Conservation (phyloP, 2,329 filamentous ascomycete species). For the Alternaria triticina region DNA sequence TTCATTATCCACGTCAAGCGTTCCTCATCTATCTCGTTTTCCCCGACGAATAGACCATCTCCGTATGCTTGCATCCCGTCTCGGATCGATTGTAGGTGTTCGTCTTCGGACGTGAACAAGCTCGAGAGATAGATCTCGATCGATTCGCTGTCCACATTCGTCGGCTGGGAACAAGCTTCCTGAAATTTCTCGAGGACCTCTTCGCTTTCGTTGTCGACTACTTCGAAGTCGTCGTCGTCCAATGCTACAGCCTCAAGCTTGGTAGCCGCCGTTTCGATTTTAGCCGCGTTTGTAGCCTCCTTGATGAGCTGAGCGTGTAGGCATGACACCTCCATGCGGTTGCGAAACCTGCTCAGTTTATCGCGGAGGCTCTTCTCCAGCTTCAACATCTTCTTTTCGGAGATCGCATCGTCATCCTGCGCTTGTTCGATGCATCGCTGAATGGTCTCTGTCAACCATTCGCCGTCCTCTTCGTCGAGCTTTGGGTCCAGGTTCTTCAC, state of each 20-base stretch:
- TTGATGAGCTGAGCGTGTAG: conserved; percentile 62
- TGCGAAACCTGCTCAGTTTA: conserved; percentile 58
- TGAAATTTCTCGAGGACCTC: conserved; percentile 55
- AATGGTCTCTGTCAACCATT: conserved; percentile 49
- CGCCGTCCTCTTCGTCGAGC: conserved; percentile 38
- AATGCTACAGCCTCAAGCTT: conserved; percentile 30
- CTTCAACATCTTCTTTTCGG: conserved; percentile 52
- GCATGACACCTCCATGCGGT: conserved; percentile 62
- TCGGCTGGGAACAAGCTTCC: conserved; percentile 19
- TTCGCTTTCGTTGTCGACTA: conserved; percentile 61
- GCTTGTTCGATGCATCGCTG: conserved; percentile 61
- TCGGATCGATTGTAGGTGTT: conserved; percentile 17
- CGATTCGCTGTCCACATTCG: conserved; percentile 21
- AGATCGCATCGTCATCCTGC: conserved; percentile 61
- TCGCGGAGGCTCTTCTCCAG: conserved; percentile 58
- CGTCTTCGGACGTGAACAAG: conserved; percentile 15
- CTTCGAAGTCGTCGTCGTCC: conserved; percentile 52
- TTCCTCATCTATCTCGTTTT: conserved; percentile 48
- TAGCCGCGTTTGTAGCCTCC: conserved; percentile 40
- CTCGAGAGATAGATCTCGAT: conserved; percentile 28
- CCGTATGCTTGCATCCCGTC: conserved; percentile 20
- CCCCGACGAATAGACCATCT: too few relatives aligned
- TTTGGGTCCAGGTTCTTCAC: conserved; percentile 45
- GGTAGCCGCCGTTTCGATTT: conserved; percentile 6
- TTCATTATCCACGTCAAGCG: conserved; percentile 56